Base-by-base conservation (phyloP, 192 early-diverging fungal species). In the Rhizoclosmatium globosum region DNA sequence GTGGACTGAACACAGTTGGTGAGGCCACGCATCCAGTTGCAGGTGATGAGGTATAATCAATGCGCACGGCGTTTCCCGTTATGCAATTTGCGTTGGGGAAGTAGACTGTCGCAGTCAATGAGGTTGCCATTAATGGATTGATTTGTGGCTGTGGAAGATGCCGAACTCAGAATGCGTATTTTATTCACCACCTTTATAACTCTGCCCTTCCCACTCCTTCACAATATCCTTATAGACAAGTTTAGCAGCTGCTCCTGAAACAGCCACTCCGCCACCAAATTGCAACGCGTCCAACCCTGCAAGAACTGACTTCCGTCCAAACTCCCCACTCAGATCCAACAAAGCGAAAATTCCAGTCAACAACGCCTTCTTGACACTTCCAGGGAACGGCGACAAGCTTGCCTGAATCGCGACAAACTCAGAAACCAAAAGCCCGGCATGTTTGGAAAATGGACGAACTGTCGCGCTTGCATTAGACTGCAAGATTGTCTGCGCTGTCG, bases 221-320 rank as follows among this genome's bases (percentile, higher is more conserved):
- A 85, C 84, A 17, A 81, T 21, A n/a, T 76, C 81, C 67, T 82
- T 85, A 21, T 77, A 81, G 42, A 85, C 60, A 39, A 69, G 56
- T 64, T 76, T 50, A 31, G 78, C 81, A 9, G 70, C 79, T 7
- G 65, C 68, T 19, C 53, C 38, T 42, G 39, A n/a, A 6, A 39
- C 67, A 47, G 11, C 67, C 4, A 23, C 65, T 21, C 59, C 70
- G 17, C 71, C 45, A 19, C 41, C 42, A 21, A 3, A 43, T 43
- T 56, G 41, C 61, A 44, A 67, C 13, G 56, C 74, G 78, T 92
- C 92, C 64, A 91, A 81, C 64, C 82, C 87, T 21, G 86, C 82
- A 87, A 94, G 86, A 53, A 94, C 86, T 71, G 90, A 80, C 64
- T 91, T 87, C 21, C 93, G 77, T 56, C 92, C 93, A 79, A 82